These are phyloP conservation scores for Serendipita sp. DNA, from an alignment of 768 basidiomycete species.

Conservation along the genomic window DNA sequence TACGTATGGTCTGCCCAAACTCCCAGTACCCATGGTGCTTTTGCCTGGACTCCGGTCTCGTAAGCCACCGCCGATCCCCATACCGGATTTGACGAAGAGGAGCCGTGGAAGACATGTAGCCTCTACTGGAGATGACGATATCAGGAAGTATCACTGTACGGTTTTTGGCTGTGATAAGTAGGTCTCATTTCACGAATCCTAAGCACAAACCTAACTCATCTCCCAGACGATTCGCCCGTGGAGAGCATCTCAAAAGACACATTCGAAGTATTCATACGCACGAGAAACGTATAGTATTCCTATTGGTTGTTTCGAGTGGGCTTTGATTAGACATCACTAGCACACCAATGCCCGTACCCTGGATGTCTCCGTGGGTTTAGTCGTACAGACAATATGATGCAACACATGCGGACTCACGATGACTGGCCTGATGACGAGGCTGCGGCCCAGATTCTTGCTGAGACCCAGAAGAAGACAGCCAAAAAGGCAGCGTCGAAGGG, in stretches of 20 bases:
- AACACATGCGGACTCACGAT: slow-evolving; percentile 56
- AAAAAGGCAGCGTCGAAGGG: neutral
- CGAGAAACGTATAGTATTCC: slow-evolving; percentile 61
- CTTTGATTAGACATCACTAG: slow-evolving; percentile 24
- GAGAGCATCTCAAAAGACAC: slow-evolving; percentile 83
- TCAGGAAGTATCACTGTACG: slow-evolving; percentile 1
- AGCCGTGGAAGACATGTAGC: slow-evolving; percentile 19
- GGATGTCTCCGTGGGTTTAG: slow-evolving; percentile 60
- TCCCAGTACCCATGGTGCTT: neutral
- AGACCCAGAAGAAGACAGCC: neutral
- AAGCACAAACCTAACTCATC: neutral
- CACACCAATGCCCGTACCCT: slow-evolving; percentile 53
- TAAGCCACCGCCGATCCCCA: slow-evolving; percentile 14
- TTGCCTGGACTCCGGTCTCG: slow-evolving; percentile 8
- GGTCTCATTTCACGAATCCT: neutral
- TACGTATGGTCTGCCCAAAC: neutral
- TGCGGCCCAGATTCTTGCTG: neutral
- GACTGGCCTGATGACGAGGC: slow-evolving; percentile 5
- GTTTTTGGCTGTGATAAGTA: slow-evolving; percentile 9
- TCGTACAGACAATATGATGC: slow-evolving; percentile 63
- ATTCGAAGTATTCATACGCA: slow-evolving; percentile 79
- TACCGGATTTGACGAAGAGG: slow-evolving; percentile 18
- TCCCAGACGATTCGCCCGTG: slow-evolving; percentile 51
- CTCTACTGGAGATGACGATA: slow-evolving; percentile 6
- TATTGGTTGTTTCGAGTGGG: slow-evolving; percentile 10